Conservation (phyloP, 163 green algal genomes). For the Trebouxia gelatinosa region DNA sequence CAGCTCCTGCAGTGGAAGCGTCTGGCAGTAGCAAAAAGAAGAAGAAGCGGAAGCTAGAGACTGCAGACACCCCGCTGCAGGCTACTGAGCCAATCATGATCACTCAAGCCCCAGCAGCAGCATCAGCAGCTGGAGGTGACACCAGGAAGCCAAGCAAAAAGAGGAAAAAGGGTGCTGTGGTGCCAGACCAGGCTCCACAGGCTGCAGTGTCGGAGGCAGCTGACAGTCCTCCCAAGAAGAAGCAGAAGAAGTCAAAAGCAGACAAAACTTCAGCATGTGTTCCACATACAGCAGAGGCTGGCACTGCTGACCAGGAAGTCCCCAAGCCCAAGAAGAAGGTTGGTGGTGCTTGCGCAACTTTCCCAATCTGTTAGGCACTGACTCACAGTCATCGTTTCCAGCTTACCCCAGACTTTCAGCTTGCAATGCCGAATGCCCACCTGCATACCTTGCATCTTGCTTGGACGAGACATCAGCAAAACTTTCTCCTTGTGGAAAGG, state of each 20-base stretch:
- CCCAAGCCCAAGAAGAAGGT: slow-evolving; percentile 31
- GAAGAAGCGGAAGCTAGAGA: background rate
- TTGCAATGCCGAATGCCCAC: no score
- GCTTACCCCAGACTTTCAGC: no score
- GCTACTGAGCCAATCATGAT: background rate
- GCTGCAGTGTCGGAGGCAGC: background rate
- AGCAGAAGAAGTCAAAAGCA: background rate
- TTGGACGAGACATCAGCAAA: no score
- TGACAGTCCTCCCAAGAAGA: slow-evolving; percentile 32
- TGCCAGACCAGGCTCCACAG: background rate
- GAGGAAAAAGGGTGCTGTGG: slow-evolving; percentile 23
- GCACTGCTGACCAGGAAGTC: no score
- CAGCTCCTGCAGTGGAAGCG: background rate
- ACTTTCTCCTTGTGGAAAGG: no score
- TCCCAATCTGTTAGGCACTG: background rate
- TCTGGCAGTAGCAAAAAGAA: background rate
- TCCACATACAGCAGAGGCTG: background rate
- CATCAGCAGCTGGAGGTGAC: background rate
- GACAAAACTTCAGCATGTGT: background rate
- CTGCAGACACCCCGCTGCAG: no score
- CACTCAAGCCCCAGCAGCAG: background rate
- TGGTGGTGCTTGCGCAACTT: background rate
- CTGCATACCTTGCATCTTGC: no score
- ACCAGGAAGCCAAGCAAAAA: slow-evolving; percentile 39
- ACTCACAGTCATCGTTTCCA: no score